Conservation (phyloP, 768 basidiomycete genomes). For the Suillus occidentalis region DNA sequence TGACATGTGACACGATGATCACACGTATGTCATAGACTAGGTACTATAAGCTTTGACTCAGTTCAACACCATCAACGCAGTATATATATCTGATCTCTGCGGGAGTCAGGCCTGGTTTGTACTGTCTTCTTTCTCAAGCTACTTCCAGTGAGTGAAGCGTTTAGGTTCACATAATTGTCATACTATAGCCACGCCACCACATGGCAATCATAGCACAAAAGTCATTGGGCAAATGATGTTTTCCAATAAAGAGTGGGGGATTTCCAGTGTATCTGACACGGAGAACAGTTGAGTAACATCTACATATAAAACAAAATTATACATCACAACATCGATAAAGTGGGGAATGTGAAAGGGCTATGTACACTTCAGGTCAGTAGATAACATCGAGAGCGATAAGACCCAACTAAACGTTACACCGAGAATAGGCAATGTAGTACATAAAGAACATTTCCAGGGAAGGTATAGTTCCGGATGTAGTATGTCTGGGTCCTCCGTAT, state of each 20-base stretch:
- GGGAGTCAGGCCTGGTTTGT: too few relatives aligned
- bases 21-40: too few relatives aligned
- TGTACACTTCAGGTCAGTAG: neutral
- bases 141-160: too few relatives aligned
- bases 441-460: neutral
- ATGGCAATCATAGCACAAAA: neutral
- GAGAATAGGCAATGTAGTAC: neutral
- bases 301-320: neutral
- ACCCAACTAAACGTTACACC: slow-evolving; percentile 1
- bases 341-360: neutral
- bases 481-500: neutral
- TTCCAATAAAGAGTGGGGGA: neutral
- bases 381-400: neutral
- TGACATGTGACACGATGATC: too few relatives aligned
- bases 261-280: neutral
- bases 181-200: neutral
- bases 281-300: neutral
- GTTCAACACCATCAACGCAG: too few relatives aligned
- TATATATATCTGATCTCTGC: too few relatives aligned
- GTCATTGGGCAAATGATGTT: neutral
- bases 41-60: too few relatives aligned
- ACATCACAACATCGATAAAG: neutral
- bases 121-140: too few relatives aligned
- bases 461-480: slow-evolving; percentile 4
- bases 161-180: too few relatives aligned